Evolutionary conservation across 2,329 filamentous ascomycete species (phyloP).

Genomic region (Macroventuria anomochaeta): DNA sequence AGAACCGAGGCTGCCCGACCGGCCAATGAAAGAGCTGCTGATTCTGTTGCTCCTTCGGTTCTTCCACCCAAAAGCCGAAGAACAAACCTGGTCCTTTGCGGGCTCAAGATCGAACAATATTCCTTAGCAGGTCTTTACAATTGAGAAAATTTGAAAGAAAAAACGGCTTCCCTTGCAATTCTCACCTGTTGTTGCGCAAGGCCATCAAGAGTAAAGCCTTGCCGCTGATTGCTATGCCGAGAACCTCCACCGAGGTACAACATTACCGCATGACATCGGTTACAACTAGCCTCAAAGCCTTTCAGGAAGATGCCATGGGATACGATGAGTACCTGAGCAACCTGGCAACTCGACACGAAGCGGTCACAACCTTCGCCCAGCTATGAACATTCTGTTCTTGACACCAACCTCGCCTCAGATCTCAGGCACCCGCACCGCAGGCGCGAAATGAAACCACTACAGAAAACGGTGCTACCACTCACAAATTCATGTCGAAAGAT

Average conservation of each 20-base stretch:
- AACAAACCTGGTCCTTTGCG: too few relatives aligned
- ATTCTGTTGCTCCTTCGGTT: constrained; percentile 4
- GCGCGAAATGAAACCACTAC: constrained; percentile 13
- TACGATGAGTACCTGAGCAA: not conserved
- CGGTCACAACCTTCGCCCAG: not conserved
- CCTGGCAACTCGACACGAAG: not conserved
- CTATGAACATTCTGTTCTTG: not conserved
- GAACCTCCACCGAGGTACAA: constrained; percentile 11
- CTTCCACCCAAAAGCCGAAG: constrained; percentile 3
- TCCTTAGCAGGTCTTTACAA: too few relatives aligned
- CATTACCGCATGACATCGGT: constrained; percentile 4
- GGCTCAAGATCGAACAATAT: too few relatives aligned
- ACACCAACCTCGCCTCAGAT: constrained; percentile 2
- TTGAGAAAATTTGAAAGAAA: too few relatives aligned
- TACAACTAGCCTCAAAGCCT: not conserved
- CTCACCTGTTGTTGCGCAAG: not conserved
- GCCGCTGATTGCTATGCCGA: not conserved
- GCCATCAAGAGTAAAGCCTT: not conserved
- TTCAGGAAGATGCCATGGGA: not conserved
- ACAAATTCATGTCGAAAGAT: not conserved
- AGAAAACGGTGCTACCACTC: constrained; percentile 10
- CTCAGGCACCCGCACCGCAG: constrained; percentile 1
- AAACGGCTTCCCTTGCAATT: too few relatives aligned
- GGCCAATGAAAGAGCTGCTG: constrained; percentile 11
- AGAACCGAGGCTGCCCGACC: constrained; percentile 8